Conservation (phyloP, 805 yeast species). For the Ogataea wickerhamii region DNA sequence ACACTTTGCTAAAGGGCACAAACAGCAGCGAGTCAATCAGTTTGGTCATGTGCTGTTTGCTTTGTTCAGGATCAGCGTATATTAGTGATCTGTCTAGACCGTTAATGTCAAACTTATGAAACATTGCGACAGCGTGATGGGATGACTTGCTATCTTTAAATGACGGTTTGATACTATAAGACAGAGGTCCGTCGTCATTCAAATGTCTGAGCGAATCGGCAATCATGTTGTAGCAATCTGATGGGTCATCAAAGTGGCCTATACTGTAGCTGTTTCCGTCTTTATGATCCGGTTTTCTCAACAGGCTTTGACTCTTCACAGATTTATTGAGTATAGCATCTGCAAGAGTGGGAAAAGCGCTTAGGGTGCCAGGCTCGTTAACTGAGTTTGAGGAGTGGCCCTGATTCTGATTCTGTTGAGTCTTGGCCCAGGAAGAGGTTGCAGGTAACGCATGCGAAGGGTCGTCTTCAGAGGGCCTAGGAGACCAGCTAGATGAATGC, state of each 20-base stretch:
- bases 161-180: slow-evolving; percentile 26
- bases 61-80: slow-evolving; percentile 14
- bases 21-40: slow-evolving; percentile 32
- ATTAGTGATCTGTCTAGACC: slow-evolving; percentile 13
- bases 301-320: slow-evolving; percentile 13
- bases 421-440: slow-evolving; percentile 62
- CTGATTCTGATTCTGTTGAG: slow-evolving; percentile 23
- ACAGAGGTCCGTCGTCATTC: slow-evolving; percentile 21
- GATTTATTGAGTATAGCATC: slow-evolving; percentile 20
- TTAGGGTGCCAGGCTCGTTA: slow-evolving; percentile 8
- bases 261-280: slow-evolving; percentile 21
- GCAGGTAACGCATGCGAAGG: slow-evolving; percentile 50
- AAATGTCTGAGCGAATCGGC: slow-evolving; percentile 26
- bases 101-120: slow-evolving; percentile 23
- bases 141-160: slow-evolving; percentile 11
- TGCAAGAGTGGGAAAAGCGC: slow-evolving; percentile 33
- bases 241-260: slow-evolving; percentile 21
- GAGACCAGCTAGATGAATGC: not conserved
- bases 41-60: slow-evolving; percentile 23
- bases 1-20: slow-evolving; percentile 32
- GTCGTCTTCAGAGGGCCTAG: slow-evolving; percentile 1
- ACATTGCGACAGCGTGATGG: slow-evolving; percentile 15
- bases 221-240: slow-evolving; percentile 24
- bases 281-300: slow-evolving; percentile 29
- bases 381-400: slow-evolving; percentile 24